phyloP scores from a whole-genome alignment of 2,329 filamentous ascomycete genomes.

The Cladosporium oxysporum region DNA sequence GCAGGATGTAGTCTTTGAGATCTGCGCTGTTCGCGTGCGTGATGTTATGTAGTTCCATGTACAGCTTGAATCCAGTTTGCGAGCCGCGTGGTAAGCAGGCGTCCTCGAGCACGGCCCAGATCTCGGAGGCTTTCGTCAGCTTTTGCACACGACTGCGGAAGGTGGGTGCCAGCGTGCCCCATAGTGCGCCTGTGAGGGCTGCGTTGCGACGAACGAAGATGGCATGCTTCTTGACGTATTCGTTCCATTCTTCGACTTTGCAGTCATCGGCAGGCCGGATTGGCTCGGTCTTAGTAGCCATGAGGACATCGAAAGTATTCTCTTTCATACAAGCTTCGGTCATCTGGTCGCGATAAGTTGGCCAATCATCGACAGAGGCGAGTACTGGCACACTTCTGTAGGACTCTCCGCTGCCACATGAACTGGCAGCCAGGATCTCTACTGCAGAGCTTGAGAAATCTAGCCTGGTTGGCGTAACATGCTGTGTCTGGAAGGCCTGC shows the following conservation, averaged over 20 bases:
- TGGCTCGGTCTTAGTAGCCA: slow-evolving; percentile 33
- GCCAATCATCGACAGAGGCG: slow-evolving; percentile 29
- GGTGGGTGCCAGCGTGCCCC: slow-evolving; percentile 28
- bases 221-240: slow-evolving; percentile 37
- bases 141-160: slow-evolving; percentile 31
- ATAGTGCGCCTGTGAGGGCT: slow-evolving; percentile 30
- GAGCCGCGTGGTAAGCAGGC: slow-evolving; percentile 34
- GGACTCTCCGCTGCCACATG: slow-evolving; percentile 35
- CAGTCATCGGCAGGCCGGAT: slow-evolving; percentile 26
- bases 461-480: slow-evolving; percentile 31
- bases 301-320: slow-evolving; percentile 34
- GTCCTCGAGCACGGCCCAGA: slow-evolving; percentile 34
- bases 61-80: slow-evolving; percentile 31
- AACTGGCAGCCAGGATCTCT: slow-evolving; percentile 33
- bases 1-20: slow-evolving; percentile 32
- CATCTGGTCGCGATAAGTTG: slow-evolving; percentile 31
- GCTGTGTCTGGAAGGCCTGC: slow-evolving; percentile 31
- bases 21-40: slow-evolving; percentile 27
- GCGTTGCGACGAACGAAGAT: slow-evolving; percentile 36
- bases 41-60: slow-evolving; percentile 29
- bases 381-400: slow-evolving; percentile 29
- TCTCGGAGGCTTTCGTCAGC: slow-evolving; percentile 28
- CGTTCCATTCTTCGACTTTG: slow-evolving; percentile 36
- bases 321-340: slow-evolving; percentile 34
- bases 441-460: slow-evolving; percentile 33